Evolutionary conservation across 306 rosid genomes (phyloP), one percentile per base, ranked within the genome.

Genomic region (Glycine tomentella): DNA sequence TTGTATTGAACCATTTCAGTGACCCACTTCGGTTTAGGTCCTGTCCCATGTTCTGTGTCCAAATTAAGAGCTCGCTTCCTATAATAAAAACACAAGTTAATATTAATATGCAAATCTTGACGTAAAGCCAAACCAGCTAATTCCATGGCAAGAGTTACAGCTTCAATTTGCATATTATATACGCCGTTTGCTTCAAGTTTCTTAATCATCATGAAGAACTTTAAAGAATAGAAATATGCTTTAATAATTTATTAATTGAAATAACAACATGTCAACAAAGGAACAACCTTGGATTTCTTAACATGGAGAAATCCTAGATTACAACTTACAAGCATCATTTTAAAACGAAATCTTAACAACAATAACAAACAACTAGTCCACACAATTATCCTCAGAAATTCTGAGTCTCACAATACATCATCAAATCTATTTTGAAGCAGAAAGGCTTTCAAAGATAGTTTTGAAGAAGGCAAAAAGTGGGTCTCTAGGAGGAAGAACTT

Each of bases 401-500:
- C 46, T 42, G 7, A 42, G 46, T 42, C 9, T 6, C 46, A 42
- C 46, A 6, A 9, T 42, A 7, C 46, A 42, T 40, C 46, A 42
- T 42, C 46, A 42, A 42, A 42, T 7, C 9, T 42, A 42, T 42
- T 52, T 85, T 14, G 85, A 72, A 73, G 86, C 71, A 31, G 12
- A 13, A 14, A 40, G 20, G n/a, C 15, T 15, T 16, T 40, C 64
- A 50, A n/a, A 13, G 38, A 15, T 82, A n/a, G 16, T 20, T 38
- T 15, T 70, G 11, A 80, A 69, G 14, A 3, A 14, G 13, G 82
- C 63, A 59, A 79, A 16, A 13, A 84, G 66, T 15, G 82, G 63
- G 4, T 89, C 84, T 56, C 59, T 89, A 2, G 82, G 76, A 58
- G 91, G 90, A 13, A 83, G 31, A 25, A 0, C 40, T 64, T 87